phyloP scores from a whole-genome alignment of 148 eudicot genomes.

The Chenopodium album region DNA sequence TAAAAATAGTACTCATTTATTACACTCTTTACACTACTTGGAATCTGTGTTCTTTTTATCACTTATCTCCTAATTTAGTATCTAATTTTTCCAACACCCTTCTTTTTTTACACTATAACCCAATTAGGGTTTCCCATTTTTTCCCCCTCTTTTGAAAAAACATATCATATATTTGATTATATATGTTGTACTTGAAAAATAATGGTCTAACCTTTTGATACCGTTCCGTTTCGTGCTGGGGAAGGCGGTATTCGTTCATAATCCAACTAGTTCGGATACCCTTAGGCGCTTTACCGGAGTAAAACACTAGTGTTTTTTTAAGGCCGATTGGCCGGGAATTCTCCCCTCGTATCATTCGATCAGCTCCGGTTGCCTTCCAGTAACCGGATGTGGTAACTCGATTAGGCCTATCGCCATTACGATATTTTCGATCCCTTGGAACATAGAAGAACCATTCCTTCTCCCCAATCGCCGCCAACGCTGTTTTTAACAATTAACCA shows the following conservation, averaged over 20 bases:
- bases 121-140: conserved; percentile 14
- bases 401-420: conserved; percentile 89
- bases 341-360: conserved; percentile 70
- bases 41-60: conserved; percentile 18
- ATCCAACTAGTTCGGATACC: conserved; percentile 92
- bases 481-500: conserved; percentile 29
- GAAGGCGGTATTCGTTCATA: conserved; percentile 92
- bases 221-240: conserved; percentile 83
- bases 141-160: neutral
- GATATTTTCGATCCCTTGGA: conserved; percentile 82
- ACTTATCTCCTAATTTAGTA: conserved; percentile 29
- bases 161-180: neutral
- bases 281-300: conserved; percentile 88
- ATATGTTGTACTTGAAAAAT: too few relatives aligned
- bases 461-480: conserved; percentile 88
- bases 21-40: conserved; percentile 30
- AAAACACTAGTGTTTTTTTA: conserved; percentile 87
- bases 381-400: conserved; percentile 87
- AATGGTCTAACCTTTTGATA: conserved; percentile 61
- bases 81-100: neutral
- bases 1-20: conserved; percentile 13
- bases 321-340: conserved; percentile 58
- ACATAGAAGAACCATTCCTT: conserved; percentile 95
- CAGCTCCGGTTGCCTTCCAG: conserved; percentile 97
- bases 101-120: conserved; percentile 1